Conservation (phyloP, 2,329 filamentous ascomycete genomes). For the Pestalotiopsis sp. region DNA sequence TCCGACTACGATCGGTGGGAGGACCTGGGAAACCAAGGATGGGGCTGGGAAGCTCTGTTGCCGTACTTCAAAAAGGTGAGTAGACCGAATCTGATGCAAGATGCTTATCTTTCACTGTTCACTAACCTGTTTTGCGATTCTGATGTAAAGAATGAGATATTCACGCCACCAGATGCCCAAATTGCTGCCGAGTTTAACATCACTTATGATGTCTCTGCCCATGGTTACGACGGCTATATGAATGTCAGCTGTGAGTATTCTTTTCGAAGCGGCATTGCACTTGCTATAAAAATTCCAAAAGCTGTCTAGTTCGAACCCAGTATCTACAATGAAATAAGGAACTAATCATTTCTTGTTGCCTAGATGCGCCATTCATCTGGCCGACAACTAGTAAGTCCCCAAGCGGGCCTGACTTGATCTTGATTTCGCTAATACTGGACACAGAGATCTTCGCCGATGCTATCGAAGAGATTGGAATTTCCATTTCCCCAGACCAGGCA, state of each 20-base stretch:
- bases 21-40: conserved; percentile 39
- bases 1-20: conserved; percentile 44
- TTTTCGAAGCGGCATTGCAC: too few relatives aligned
- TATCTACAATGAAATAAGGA: neutral
- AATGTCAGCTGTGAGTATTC: neutral
- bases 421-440: neutral
- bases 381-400: neutral
- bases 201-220: conserved; percentile 2
- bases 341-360: neutral
- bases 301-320: too few relatives aligned
- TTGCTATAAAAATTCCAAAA: too few relatives aligned
- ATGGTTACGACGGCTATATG: conserved; percentile 3
- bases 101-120: neutral
- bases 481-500: neutral
- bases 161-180: neutral
- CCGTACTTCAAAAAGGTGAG: conserved; percentile 50
- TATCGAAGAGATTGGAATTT: neutral
- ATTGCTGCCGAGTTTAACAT: neutral
- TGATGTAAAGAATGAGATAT: neutral
- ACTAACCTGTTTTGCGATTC: neutral
- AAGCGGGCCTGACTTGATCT: neutral
- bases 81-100: neutral
- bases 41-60: conserved; percentile 43
- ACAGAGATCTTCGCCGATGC: conserved; percentile 1
- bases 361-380: neutral